These are phyloP conservation scores for Solanum bulbocastanum DNA, from an alignment of 257 asterid species.

Conservation along the genomic window DNA sequence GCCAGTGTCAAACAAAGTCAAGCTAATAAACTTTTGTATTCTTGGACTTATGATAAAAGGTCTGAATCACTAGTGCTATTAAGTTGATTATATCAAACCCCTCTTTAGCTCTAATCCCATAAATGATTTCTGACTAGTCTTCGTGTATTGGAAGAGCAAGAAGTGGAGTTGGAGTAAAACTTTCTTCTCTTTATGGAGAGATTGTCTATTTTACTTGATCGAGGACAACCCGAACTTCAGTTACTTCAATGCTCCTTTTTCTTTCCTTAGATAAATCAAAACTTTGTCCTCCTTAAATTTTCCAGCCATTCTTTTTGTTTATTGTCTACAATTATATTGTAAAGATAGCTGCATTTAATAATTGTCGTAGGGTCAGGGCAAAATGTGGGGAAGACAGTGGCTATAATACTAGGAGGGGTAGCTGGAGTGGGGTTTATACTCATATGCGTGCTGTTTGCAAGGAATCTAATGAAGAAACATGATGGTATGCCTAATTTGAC, in stretches of 20 bases:
- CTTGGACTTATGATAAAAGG: not conserved
- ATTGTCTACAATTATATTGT: not conserved
- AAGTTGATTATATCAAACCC: not conserved
- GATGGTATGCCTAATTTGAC: conserved; percentile 44
- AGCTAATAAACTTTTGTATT: not conserved
- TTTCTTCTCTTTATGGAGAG: not conserved
- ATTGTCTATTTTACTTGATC: not conserved
- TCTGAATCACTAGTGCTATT: not conserved
- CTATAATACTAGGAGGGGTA: conserved; percentile 96
- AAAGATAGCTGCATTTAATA: not conserved
- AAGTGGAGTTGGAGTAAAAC: not conserved
- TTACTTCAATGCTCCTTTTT: not conserved
- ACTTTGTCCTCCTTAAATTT: not conserved
- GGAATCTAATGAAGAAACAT: conserved; percentile 63
- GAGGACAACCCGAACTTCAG: not conserved
- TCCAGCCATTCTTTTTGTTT: not conserved
- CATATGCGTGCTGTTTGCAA: conserved; percentile 73
- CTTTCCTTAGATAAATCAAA: not conserved
- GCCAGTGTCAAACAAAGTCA: not conserved
- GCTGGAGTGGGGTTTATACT: conserved; percentile 93
- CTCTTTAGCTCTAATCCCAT: not conserved
- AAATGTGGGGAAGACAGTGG: conserved; percentile 83
- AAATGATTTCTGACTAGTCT: not conserved
- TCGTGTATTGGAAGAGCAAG: not conserved
- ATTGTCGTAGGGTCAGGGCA: conserved; percentile 59